Evolutionary conservation across 495 filamentous ascomycete genomes (phyloP), one percentile per base, ranked within the genome.

Genomic region (Penicillium fimorum): DNA sequence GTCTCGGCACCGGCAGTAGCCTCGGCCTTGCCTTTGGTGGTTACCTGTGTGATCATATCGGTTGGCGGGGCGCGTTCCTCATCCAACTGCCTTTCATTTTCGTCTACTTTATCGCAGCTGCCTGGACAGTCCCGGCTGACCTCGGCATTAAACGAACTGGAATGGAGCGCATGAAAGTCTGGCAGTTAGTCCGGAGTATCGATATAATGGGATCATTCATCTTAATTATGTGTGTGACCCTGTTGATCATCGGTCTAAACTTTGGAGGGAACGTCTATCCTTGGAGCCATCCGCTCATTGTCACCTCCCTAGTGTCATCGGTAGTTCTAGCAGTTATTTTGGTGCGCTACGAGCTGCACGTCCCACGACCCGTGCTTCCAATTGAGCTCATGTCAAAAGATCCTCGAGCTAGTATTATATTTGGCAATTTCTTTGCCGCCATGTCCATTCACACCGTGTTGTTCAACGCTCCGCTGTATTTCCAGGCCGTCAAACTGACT

Each of bases 381-480:
- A 71, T 91, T 13, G 69, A 78, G 15, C 74, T 91, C 1, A 62
- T 93, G 4, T 71, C 72, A 17, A 75, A 79, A 29, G 70, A 79
- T 4, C 87, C 89, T 5, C 79, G 83, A 9, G 83, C 80, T 17
- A 83, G 82, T 55, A 74, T 91, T n/a, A 80, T 91, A 46, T 83
- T 90, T 59, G 79, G 81, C 33, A 91, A 88, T 67, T 84, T 84
- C 69, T 84, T 90, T 58, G 82, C 77, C 2, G 69, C 80, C 15
- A 75, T 89, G 24, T 76, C 86, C 4, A 63, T 84, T 53, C 87
- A 89, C 66, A 84, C 86, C 17, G 82, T 90, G 60, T 68, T 88
- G 44, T 93, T 92, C 71, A 92, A 93, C 65, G 81, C 86, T 47
- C 89, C 88, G 0, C 73, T 93, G 20, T 93, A 85, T 74, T 93